A percentile compares a stretch with the other conserved stretches of the same genome.
These are phyloP conservation scores for Talaromyces ruber DNA, from an alignment of 495 filamentous ascomycete genomes.

Conservation along the genomic window DNA sequence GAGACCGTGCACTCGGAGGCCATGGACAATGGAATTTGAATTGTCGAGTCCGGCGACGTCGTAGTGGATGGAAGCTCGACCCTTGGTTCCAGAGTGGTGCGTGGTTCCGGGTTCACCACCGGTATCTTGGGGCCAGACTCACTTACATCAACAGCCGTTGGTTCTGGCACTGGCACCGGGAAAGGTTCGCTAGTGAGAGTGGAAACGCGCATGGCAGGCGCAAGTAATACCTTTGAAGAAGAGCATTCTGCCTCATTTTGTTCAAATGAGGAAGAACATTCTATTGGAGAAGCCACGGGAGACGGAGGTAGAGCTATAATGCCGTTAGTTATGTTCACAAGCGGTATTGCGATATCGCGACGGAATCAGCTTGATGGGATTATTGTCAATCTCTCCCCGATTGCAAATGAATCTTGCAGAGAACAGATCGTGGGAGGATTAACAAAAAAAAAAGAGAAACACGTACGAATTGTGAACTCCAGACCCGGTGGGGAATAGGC, in stretches of 20 bases:
- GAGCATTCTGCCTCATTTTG: slow-evolving; percentile 4
- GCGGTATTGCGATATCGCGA: not conserved
- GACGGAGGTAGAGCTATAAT: slow-evolving; percentile 7
- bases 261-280: slow-evolving; percentile 1
- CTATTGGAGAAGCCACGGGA: slow-evolving; percentile 3
- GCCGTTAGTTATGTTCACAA: not conserved
- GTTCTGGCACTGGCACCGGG: slow-evolving; percentile 4
- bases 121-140: slow-evolving; percentile 21
- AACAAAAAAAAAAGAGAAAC: slow-evolving; percentile 6
- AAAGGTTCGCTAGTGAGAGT: not conserved
- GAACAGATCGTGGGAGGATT: not conserved
- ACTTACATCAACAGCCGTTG: slow-evolving; percentile 20
- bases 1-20: slow-evolving; percentile 21
- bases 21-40: not conserved
- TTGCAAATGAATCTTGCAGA: not conserved
- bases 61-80: slow-evolving; percentile 1
- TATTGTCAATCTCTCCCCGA: not conserved
- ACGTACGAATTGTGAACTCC: slow-evolving; percentile 32
- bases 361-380: not conserved
- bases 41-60: slow-evolving; percentile 6
- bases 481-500: slow-evolving; percentile 23
- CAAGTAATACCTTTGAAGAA: not conserved
- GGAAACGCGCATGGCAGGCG: not conserved
- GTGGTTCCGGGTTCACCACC: slow-evolving; percentile 16
- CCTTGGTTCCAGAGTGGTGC: slow-evolving; percentile 21